Evolutionary conservation across 306 rosid genomes (phyloP).

Genomic region (Corylus avellana): DNA sequence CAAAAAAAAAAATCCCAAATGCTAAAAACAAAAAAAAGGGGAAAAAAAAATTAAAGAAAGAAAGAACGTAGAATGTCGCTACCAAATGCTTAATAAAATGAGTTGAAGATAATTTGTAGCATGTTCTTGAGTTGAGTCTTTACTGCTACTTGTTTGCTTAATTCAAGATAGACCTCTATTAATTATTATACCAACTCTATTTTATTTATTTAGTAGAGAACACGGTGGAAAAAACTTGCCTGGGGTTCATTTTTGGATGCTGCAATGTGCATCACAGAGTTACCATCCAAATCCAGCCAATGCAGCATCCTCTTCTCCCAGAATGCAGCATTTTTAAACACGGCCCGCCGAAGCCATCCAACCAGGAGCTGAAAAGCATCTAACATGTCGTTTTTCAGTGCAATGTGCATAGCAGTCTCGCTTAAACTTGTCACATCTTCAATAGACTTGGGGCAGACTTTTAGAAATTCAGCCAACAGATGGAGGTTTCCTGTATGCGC

Average conservation of each 20-base stretch:
- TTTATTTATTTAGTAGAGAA: not conserved
- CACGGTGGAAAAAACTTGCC: constrained; percentile 4
- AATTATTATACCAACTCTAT: too few species aligned
- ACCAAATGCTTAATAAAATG: too few species aligned
- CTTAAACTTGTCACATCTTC: not conserved
- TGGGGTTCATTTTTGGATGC: constrained; percentile 5
- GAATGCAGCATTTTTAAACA: not conserved
- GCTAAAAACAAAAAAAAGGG: too few species aligned
- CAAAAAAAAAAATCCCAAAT: not conserved
- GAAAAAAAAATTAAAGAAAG: too few species aligned
- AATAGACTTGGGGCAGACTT: not conserved
- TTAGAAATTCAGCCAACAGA: not conserved
- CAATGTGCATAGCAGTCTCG: not conserved
- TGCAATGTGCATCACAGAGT: constrained; percentile 41
- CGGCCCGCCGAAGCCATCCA: not conserved
- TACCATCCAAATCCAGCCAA: constrained; percentile 29
- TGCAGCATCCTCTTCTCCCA: not conserved
- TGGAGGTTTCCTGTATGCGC: not conserved
- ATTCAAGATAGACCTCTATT: too few species aligned
- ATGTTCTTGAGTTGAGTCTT: too few species aligned
- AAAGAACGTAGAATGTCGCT: not conserved
- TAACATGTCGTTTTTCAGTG: not conserved
- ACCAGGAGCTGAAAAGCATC: not conserved
- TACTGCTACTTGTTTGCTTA: too few species aligned
- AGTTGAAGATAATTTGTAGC: too few species aligned